Conservation (phyloP, 495 filamentous ascomycete genomes). For the Terfezia claveryi region DNA sequence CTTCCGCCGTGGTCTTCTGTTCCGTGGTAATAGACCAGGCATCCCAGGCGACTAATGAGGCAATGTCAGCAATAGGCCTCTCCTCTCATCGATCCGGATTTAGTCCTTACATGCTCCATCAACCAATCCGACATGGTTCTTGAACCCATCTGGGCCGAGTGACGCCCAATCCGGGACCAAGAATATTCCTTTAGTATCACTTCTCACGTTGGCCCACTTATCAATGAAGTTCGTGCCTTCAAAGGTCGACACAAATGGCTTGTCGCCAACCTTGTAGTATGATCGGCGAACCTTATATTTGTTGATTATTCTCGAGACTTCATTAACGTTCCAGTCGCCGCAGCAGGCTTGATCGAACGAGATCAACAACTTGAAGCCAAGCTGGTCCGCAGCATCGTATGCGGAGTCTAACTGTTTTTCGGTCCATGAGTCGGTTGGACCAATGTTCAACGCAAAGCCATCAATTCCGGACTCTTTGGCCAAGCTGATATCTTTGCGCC, state of each 20-base stretch:
- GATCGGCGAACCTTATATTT: slow-evolving; percentile 28
- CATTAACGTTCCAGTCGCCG: slow-evolving; percentile 31
- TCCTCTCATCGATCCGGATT: not conserved
- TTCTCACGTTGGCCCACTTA: slow-evolving; percentile 27
- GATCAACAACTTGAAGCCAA: slow-evolving; percentile 39
- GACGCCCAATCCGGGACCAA: slow-evolving; percentile 32
- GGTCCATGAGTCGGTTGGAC: slow-evolving; percentile 29
- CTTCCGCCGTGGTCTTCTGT: slow-evolving; percentile 31
- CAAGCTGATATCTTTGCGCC: slow-evolving; percentile 35
- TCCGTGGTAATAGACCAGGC: slow-evolving; percentile 45
- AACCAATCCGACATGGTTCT: slow-evolving; percentile 16
- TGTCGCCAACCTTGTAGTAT: slow-evolving; percentile 33
- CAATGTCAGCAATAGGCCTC: slow-evolving; percentile 2
- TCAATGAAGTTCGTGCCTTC: slow-evolving; percentile 29
- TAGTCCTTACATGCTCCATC: slow-evolving; percentile 25
- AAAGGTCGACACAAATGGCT: slow-evolving; percentile 50
- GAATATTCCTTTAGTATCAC: slow-evolving; percentile 18
- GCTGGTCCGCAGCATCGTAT: slow-evolving; percentile 31
- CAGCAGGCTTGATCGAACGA: slow-evolving; percentile 45
- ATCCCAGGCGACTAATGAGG: slow-evolving; percentile 45
- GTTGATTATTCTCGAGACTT: slow-evolving; percentile 38
- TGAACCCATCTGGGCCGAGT: slow-evolving; percentile 22
- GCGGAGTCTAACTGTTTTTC: slow-evolving; percentile 29
- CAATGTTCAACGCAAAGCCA: slow-evolving; percentile 52
- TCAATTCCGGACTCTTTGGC: slow-evolving; percentile 45